Evolutionary conservation across 2,329 filamentous ascomycete genomes (phyloP), one percentile per base, ranked within the genome.

Genomic region (Ceratocystiopsis sp.): DNA sequence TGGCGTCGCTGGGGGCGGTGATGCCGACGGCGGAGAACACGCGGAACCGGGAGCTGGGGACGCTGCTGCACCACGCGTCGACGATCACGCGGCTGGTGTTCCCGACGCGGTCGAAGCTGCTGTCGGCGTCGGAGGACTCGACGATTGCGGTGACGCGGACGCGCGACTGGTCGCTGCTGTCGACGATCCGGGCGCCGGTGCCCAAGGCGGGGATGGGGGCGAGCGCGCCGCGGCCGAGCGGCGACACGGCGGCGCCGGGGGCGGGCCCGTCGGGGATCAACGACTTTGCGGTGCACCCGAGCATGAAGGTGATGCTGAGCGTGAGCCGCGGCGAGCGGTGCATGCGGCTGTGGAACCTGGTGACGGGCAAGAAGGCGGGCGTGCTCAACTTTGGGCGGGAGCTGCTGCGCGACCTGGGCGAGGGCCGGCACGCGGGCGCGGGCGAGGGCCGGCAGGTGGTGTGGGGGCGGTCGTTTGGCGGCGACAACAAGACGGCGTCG

Each of bases 311-410:
- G 41, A 94, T 96, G 84, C 76, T 98, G 47, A 93, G 77, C 52
- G 86, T 96, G 10, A 81, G 84, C 51, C 84, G 80, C 54, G 86
- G 86, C 50, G 91, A 98, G 64, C 78, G 77, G 50, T 85, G 80
- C 55, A 93, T 98, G 83, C 69, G 91, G 50, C 61, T 96, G 50
- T 98, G 91, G 91, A 96, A 98, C 56, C 60, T 98, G 49, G 86
- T 96, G 50, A 96, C 89, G 3, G 91, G 87, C 15, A 93, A 89
- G 65, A 95, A 94, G 64, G 87, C 87, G 1, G 85, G 87, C 29
- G 87, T 94, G 42, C 64, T 98, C 52, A 91, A 84, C 57, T 96
- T 96, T 58, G 73, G 73, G 50, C 70, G 73, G 45, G 73, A 79
- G 0, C 69, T 91, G 53, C 66, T 96, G 42, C 67, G 73, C 38